These are phyloP conservation scores for Flaveria robusta DNA, from an alignment of 129 eudicot species.

Conservation along the genomic window DNA sequence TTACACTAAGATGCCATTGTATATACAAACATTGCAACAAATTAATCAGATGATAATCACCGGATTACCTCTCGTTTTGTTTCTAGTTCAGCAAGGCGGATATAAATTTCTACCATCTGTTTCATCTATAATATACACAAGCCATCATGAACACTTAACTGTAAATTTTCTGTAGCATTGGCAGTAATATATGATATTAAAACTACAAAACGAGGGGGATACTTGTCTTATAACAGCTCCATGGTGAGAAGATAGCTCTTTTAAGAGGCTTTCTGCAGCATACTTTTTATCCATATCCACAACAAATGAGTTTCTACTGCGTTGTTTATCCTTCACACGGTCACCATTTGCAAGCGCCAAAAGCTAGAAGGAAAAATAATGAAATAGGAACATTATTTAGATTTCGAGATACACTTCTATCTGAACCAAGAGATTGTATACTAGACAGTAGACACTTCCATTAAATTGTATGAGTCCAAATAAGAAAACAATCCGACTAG, in stretches of 20 bases:
- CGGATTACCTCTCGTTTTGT: conserved; percentile 79
- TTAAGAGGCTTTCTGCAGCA: conserved; percentile 89
- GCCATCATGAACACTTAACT: conserved; percentile 13
- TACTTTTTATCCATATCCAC: conserved; percentile 94
- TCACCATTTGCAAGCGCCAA: conserved; percentile 95
- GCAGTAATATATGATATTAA: conserved; percentile 1
- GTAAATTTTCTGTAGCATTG: background rate
- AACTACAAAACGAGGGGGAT: background rate
- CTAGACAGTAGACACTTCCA: background rate
- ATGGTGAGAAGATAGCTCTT: conserved; percentile 71
- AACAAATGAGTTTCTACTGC: conserved; percentile 92
- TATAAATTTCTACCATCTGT: conserved; percentile 94
- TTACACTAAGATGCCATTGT: background rate
- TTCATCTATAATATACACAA: conserved; percentile 60
- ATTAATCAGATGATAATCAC: background rate
- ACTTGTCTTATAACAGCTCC: conserved; percentile 86
- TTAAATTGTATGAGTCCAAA: background rate
- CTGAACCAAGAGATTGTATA: conserved; percentile 14
- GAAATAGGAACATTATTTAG: background rate
- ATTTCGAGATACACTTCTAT: conserved; percentile 1
- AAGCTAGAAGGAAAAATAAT: conserved; percentile 50
- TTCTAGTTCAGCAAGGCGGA: conserved; percentile 95
- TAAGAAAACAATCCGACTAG: background rate
- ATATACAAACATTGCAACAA: conserved; percentile 13
- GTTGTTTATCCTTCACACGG: conserved; percentile 96